These are phyloP conservation scores for Saxispiralis lemnorum DNA, from an alignment of 495 filamentous ascomycete species.

Conservation along the genomic window DNA sequence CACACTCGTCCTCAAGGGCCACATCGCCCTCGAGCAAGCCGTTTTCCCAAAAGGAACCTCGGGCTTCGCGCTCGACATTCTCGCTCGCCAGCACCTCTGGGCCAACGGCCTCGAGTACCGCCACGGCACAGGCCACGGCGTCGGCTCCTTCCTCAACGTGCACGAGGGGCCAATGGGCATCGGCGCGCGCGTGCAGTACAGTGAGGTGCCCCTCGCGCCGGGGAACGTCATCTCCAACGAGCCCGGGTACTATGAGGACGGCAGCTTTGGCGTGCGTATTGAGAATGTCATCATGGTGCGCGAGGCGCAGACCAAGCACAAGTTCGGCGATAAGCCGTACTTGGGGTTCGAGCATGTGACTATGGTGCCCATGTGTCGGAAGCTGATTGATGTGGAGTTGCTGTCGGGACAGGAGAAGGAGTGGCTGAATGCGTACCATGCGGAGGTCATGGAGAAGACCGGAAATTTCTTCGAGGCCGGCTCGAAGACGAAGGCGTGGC, in stretches of 20 bases:
- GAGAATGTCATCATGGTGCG: slow-evolving; percentile 85
- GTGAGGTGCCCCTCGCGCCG: slow-evolving; percentile 72
- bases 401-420: slow-evolving; percentile 59
- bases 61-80: slow-evolving; percentile 74
- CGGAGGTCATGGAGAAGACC: slow-evolving; percentile 67
- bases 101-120: slow-evolving; percentile 82
- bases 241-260: slow-evolving; percentile 96
- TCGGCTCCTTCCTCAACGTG: slow-evolving; percentile 86
- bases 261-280: slow-evolving; percentile 91
- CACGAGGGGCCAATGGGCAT: slow-evolving; percentile 97
- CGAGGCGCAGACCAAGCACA: slow-evolving; percentile 67
- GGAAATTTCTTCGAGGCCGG: slow-evolving; percentile 61
- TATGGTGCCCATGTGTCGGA: slow-evolving; percentile 85
- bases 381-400: slow-evolving; percentile 60
- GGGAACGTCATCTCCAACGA: slow-evolving; percentile 93
- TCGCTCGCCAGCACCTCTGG: slow-evolving; percentile 90
- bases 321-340: slow-evolving; percentile 85
- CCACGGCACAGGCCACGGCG: slow-evolving; percentile 91
- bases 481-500: slow-evolving; percentile 51
- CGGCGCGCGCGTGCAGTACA: slow-evolving; percentile 76
- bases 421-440: slow-evolving; percentile 79
- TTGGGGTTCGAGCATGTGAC: slow-evolving; percentile 94
- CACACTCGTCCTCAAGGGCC: slow-evolving; percentile 90
- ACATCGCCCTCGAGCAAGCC: slow-evolving; percentile 72
- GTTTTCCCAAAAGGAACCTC: slow-evolving; percentile 90